Evolutionary conservation across 257 asterid species (phyloP).

Genomic region (Jasminum sambac): DNA sequence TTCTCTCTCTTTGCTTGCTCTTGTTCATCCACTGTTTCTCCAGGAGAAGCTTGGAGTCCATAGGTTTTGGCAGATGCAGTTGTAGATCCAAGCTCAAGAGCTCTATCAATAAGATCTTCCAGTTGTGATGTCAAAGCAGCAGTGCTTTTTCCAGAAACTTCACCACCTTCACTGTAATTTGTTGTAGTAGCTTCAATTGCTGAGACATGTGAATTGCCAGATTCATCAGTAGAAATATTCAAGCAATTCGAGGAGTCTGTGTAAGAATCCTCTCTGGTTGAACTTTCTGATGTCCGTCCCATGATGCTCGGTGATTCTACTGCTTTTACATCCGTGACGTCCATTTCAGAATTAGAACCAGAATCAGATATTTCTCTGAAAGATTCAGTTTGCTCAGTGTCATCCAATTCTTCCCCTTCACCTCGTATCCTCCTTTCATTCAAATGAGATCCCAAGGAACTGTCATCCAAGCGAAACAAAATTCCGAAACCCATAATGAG

Average conservation of each 20-base stretch:
- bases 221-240: slow-evolving; percentile 32
- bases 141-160: slow-evolving; percentile 38
- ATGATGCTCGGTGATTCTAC: slow-evolving; percentile 37
- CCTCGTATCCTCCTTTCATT: slow-evolving; percentile 98
- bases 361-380: slow-evolving; percentile 66
- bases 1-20: slow-evolving; percentile 64
- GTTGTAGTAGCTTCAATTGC: slow-evolving; percentile 33
- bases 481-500: slow-evolving; percentile 97
- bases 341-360: slow-evolving; percentile 71
- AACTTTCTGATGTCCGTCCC: slow-evolving; percentile 36
- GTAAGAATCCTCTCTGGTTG: slow-evolving; percentile 27
- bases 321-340: slow-evolving; percentile 45
- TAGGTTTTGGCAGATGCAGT: slow-evolving; percentile 56
- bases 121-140: slow-evolving; percentile 53
- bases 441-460: slow-evolving; percentile 96
- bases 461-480: slow-evolving; percentile 92
- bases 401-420: slow-evolving; percentile 82
- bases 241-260: slow-evolving; percentile 32
- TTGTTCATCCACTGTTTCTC: slow-evolving; percentile 38
- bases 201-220: slow-evolving; percentile 30
- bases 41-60: slow-evolving; percentile 54
- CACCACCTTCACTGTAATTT: slow-evolving; percentile 29
- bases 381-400: slow-evolving; percentile 52
- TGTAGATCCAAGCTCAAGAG: slow-evolving; percentile 90
- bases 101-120: slow-evolving; percentile 89